These are phyloP conservation scores for Colletotrichum liaoningense DNA, from an alignment of 2,329 filamentous ascomycete genomes.

Conservation along the genomic window DNA sequence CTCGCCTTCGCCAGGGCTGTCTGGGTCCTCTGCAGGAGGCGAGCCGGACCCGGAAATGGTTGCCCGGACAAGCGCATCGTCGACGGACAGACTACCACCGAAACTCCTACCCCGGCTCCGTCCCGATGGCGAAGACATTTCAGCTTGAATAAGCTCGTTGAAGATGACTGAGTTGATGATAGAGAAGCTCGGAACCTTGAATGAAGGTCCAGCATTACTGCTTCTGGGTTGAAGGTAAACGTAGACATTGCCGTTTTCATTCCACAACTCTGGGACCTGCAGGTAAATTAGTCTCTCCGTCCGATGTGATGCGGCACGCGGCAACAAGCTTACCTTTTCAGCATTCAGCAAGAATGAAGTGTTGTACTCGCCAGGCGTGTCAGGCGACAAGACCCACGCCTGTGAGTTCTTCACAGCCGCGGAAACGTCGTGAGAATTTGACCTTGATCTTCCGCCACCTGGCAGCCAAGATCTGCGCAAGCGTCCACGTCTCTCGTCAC, in stretches of 20 bases:
- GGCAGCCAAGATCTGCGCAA: constrained; percentile 67
- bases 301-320: constrained; percentile 31
- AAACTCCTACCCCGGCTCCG: constrained; percentile 56
- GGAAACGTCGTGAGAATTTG: constrained; percentile 55
- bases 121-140: constrained; percentile 47
- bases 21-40: constrained; percentile 47
- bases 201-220: constrained; percentile 65
- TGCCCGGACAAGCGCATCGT: constrained; percentile 58
- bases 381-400: constrained; percentile 68
- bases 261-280: constrained; percentile 75
- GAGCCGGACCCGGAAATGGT: constrained; percentile 47
- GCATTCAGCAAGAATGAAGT: constrained; percentile 61
- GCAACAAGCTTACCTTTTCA: constrained; percentile 61
- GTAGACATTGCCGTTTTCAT: constrained; percentile 66
- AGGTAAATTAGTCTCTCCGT: constrained; percentile 22
- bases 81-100: constrained; percentile 58
- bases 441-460: constrained; percentile 59
- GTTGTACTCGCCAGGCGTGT: constrained; percentile 67
- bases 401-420: constrained; percentile 39
- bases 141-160: constrained; percentile 62
- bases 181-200: constrained; percentile 67
- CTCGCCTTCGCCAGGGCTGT: constrained; percentile 49
- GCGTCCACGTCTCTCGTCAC: constrained; percentile 52
- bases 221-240: constrained; percentile 67
- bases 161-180: constrained; percentile 67